Evolutionary conservation across 2,329 filamentous ascomycete species (phyloP).

Genomic region (Chrysosporium queenslandicum): DNA sequence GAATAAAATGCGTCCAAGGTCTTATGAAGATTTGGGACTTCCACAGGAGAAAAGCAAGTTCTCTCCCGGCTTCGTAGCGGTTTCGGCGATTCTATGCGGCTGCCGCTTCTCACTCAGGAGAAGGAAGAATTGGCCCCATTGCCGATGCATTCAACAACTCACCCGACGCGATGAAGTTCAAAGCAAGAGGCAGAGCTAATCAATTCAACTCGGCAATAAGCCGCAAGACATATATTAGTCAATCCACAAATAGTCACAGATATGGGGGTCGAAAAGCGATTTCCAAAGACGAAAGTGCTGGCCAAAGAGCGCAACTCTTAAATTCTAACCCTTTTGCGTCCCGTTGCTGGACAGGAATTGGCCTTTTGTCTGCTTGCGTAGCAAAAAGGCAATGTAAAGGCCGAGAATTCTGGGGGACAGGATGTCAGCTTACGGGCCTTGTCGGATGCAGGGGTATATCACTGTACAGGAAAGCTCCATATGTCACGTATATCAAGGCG

Average conservation of each 20-base stretch:
- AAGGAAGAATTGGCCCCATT: constrained; percentile 21
- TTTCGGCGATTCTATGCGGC: constrained; percentile 27
- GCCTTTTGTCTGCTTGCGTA: constrained; percentile 54
- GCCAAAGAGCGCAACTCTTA: not conserved
- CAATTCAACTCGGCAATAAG: constrained; percentile 2
- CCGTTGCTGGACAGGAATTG: constrained; percentile 67
- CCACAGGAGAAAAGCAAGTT: no score
- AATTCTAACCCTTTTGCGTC: constrained; percentile 67
- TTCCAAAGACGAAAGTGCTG: not conserved
- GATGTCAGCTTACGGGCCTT: constrained; percentile 4
- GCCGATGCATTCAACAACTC: constrained; percentile 47
- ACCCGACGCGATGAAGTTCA: constrained; percentile 89
- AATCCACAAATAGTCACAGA: not conserved
- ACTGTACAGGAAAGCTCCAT: constrained; percentile 62
- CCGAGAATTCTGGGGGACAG: constrained; percentile 49
- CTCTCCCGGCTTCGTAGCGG: not conserved
- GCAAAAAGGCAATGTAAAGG: constrained; percentile 46
- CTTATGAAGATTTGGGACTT: no score
- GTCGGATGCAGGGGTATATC: constrained; percentile 1
- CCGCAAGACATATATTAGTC: constrained; percentile 2
- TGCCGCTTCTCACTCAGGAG: constrained; percentile 48
- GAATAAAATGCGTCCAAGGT: no score
- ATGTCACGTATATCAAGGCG: constrained; percentile 72
- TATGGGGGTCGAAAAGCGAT: not conserved
- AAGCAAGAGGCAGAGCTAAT: constrained; percentile 64